phyloP scores from a whole-genome alignment of 2,329 filamentous ascomycete species.

The Didymellaceae sp. region DNA sequence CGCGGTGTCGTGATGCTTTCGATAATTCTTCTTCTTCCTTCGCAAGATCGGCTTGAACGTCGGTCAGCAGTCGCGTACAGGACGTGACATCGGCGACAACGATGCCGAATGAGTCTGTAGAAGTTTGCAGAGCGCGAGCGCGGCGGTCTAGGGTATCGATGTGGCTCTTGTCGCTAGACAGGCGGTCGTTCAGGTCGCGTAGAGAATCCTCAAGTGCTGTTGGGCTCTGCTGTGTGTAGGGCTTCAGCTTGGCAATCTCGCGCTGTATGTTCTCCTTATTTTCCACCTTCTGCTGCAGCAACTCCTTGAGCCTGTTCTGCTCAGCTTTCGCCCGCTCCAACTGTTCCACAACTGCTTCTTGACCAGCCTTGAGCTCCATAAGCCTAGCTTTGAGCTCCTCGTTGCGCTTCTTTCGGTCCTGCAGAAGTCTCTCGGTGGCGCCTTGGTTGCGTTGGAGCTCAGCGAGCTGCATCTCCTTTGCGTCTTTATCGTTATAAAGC shows the following conservation, averaged over 20 bases:
- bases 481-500: slow-evolving; percentile 83
- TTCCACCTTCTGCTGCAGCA: slow-evolving; percentile 75
- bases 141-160: slow-evolving; percentile 88
- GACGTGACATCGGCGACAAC: slow-evolving; percentile 84
- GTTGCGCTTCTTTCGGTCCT: slow-evolving; percentile 84
- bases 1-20: slow-evolving; percentile 79
- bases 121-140: slow-evolving; percentile 89
- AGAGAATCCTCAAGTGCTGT: slow-evolving; percentile 81
- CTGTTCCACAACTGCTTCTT: slow-evolving; percentile 81
- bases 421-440: slow-evolving; percentile 80
- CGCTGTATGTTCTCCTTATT: slow-evolving; percentile 75
- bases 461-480: slow-evolving; percentile 78
- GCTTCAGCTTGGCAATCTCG: slow-evolving; percentile 86
- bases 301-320: slow-evolving; percentile 75
- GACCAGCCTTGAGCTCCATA: slow-evolving; percentile 78
- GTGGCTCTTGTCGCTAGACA: slow-evolving; percentile 78
- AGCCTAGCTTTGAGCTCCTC: slow-evolving; percentile 84
- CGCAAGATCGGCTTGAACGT: slow-evolving; percentile 80
- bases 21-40: slow-evolving; percentile 92
- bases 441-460: slow-evolving; percentile 82
- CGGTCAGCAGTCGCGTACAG: slow-evolving; percentile 87
- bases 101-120: slow-evolving; percentile 84
- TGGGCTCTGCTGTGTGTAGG: slow-evolving; percentile 90
- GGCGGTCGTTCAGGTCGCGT: slow-evolving; percentile 78
- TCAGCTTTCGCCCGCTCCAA: slow-evolving; percentile 83